Percentiles rank a stretch among this genome's conserved stretches.
Evolutionary conservation across 2,329 filamentous ascomycete genomes (phyloP).

Genomic region (Cladosporium phlei): DNA sequence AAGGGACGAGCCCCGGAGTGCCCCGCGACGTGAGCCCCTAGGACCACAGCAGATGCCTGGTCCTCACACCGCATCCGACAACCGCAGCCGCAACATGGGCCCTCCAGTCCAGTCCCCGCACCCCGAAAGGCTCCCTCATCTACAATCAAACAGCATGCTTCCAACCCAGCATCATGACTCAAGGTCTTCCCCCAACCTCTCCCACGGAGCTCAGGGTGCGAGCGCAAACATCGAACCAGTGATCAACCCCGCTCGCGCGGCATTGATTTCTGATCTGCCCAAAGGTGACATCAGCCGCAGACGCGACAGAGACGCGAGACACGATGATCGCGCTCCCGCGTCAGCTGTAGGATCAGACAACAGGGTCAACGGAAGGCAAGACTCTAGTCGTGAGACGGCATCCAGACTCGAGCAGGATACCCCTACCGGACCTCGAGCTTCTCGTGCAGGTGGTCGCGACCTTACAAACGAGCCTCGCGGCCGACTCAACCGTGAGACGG

Average conservation of each 20-base stretch:
- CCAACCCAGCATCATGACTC: constrained; percentile 1
- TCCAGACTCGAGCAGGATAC: constrained; percentile 30
- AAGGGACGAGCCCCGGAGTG: constrained; percentile 7
- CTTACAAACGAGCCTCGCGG: constrained; percentile 34
- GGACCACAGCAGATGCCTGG: constrained; percentile 7
- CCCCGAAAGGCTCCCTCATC: constrained; percentile 1
- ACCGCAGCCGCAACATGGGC: not conserved
- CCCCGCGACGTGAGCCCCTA: constrained; percentile 1
- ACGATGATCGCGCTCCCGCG: constrained; percentile 24
- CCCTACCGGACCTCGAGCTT: constrained; percentile 51
- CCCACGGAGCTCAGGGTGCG: not conserved
- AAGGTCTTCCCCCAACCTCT: not conserved
- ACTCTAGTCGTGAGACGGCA: constrained; percentile 21
- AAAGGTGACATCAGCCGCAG: constrained; percentile 25
- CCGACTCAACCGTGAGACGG: constrained; percentile 34
- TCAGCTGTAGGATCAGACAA: constrained; percentile 20
- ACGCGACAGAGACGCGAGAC: constrained; percentile 20
- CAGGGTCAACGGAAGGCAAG: constrained; percentile 32
- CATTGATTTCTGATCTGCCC: constrained; percentile 33
- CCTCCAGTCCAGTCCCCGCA: constrained; percentile 2
- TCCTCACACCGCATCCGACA: constrained; percentile 3
- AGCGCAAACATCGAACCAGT: not conserved
- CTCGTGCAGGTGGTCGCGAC: constrained; percentile 36
- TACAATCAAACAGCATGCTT: not conserved
- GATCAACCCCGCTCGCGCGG: constrained; percentile 42